Base-by-base conservation (phyloP, 1,284 basidiomycete genomes). In the Polyporus tsugae region DNA sequence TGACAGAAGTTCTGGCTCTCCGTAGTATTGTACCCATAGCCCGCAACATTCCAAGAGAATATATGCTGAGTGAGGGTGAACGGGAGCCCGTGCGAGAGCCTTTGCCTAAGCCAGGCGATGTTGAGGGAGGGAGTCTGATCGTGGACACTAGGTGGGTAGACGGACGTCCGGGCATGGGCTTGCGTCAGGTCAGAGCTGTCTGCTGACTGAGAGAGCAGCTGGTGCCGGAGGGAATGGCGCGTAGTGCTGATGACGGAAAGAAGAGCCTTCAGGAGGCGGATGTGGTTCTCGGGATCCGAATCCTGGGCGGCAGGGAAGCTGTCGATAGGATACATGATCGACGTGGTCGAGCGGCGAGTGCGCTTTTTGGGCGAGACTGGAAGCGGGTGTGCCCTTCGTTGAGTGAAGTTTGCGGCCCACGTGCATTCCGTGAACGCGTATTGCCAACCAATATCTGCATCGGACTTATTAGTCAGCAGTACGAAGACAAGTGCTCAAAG, bases 231-330 rank as follows among this genome's bases (percentile, higher is more conserved):
- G 15, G 38, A 63, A 67, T 82, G 46, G 0, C 65, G 46, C 65
- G 73, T 65, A 1, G 82, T 84, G 35, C 66, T n/a, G 41, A 83
- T 49, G 7, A 78, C 75, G 59, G 74, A 69, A 4, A 79, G 71
- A 29, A 83, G 64, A 5, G 77, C 67, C 6, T 74, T 65, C 35
- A 70, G 59, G 5, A 65, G 71, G 1, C 59, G 55, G 13, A 65
- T 10, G 55, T 68, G 64, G n/a, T 22, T 25, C 9, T 49, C 38
- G 4, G 25, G n/a, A 25, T 69, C 67, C 29, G 62, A 60, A 6
- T 33, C 46, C 19, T 65, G 60, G 6, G 59, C 42, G 29, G 70
- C 55, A 33, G 70, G 53, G 19, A 58, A 58, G 2, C 35, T 38
- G n/a, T 60, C 55, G 5, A 70, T 11, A 33, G 71, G 60, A 15